Base-by-base conservation (phyloP, 2,329 filamentous ascomycete genomes). In the Penicillium expansum region DNA sequence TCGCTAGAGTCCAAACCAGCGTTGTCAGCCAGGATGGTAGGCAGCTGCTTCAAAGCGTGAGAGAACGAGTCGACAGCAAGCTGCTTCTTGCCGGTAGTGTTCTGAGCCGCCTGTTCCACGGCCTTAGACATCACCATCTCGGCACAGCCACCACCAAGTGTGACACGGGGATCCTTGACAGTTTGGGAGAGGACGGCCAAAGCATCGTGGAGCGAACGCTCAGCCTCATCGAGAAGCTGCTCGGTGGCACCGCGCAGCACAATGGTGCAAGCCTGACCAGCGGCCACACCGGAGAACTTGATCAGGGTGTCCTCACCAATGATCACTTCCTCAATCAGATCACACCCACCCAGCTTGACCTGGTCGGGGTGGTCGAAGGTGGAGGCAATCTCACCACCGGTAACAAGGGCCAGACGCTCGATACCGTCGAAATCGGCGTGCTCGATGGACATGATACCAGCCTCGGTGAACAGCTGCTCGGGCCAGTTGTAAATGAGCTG, bases 401-500 rank as follows among this genome's bases (percentile, higher is more conserved):
- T 99, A 43, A 99, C 94, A 49, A 99, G 82, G 10, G 94, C 93
- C 67, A 99, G 78, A 42, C 94, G 86, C 82, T 99, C 94, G 65
- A 99, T 95, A 63, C 94, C 94, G 73, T 99, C 94, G 71, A 99
- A 99, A 79, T 99, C 94, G 64, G 94, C 94, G 75, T 99, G 94
- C 80, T 99, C 94, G 67, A 99, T 99, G 29, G 92, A 96, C 82
- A 96, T 90, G 77, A 99, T 97, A 61, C 94, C 94, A 8, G 92
- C 93, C 75, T 99, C 94, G 35, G 93, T 92, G 72, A 99, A 99
- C 45, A 99, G 88, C 79, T 99, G 94, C 78, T 99, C 94, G 6
- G 94, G 94, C 94, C 94, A 99, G 83, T 99, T 99, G 84, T 99
- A 99, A 79, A 99, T 99, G 62, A 99, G 86, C 77, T 99, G 94